Evolutionary conservation across 164 flowering plant species (phyloP).

Genomic region (Macadamia integrifolia): DNA sequence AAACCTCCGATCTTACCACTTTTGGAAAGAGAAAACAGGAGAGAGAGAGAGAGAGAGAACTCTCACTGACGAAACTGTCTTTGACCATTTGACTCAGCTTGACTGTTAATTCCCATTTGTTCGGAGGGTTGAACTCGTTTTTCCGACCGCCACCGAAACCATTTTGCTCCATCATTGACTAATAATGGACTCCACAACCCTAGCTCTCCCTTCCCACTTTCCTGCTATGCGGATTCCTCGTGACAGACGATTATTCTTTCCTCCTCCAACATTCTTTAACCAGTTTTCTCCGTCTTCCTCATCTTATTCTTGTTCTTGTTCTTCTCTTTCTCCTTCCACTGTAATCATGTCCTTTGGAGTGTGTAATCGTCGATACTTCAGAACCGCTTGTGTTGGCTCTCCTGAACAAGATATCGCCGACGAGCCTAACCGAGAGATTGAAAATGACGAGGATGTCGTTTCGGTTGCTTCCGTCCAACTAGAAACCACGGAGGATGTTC

Average conservation of each 20-base stretch:
- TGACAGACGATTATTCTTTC: background rate
- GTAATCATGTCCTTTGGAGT: slow-evolving; percentile 1
- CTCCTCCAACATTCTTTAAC: background rate
- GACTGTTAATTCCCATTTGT: no score
- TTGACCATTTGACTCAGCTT: no score
- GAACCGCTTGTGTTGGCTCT: slow-evolving; percentile 19
- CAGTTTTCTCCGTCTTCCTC: background rate
- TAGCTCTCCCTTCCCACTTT: slow-evolving; percentile 8
- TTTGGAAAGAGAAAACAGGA: no score
- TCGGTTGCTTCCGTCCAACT: slow-evolving; percentile 3
- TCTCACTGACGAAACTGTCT: no score
- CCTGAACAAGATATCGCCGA: slow-evolving; percentile 12
- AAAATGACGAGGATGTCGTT: background rate
- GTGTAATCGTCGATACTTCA: slow-evolving; percentile 4
- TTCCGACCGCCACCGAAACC: no score
- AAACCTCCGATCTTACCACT: no score
- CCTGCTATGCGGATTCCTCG: background rate
- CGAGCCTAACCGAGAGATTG: background rate
- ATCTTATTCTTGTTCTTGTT: background rate
- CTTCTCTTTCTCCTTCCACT: background rate
- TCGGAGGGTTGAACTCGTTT: no score
- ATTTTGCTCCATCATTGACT: no score
- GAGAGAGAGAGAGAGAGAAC: no score
- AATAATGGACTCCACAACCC: slow-evolving; percentile 11
- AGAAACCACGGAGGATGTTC: slow-evolving; percentile 7